Conservation (phyloP, 495 filamentous ascomycete genomes). For the Pyrenula massariospora region DNA sequence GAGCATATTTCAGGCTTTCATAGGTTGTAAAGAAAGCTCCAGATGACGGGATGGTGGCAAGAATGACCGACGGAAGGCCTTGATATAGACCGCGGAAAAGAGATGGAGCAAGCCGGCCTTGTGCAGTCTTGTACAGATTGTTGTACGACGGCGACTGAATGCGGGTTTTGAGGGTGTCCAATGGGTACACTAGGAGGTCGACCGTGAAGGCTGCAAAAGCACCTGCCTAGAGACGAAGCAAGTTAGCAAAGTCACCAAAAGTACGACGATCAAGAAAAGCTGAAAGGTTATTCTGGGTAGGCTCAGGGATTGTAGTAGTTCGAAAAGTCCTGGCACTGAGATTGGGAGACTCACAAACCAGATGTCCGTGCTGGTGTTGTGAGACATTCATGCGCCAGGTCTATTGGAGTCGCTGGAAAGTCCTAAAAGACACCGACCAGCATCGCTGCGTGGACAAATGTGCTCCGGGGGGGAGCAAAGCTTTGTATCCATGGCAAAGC, state of each 20-base stretch:
- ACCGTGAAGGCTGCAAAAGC: conserved; percentile 69
- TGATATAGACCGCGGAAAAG: conserved; percentile 75
- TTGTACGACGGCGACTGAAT: conserved; percentile 67
- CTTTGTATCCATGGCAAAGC: too few relatives aligned
- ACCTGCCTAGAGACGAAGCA: conserved; percentile 45
- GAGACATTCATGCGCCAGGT: neutral
- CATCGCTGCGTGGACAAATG: too few relatives aligned
- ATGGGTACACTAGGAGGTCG: conserved; percentile 69
- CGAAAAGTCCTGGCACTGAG: neutral
- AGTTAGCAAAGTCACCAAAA: neutral
- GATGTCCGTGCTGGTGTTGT: conserved; percentile 40
- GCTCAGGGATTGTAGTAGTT: conserved; percentile 6
- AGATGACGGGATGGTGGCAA: conserved; percentile 80
- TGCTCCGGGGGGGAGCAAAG: too few relatives aligned
- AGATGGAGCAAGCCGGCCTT: neutral
- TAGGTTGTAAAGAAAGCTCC: conserved; percentile 88
- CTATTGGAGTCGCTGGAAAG: neutral
- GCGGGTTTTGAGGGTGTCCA: conserved; percentile 80
- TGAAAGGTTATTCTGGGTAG: neutral
- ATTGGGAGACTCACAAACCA: conserved; percentile 26
- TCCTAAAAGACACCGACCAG: too few relatives aligned
- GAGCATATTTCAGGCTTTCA: conserved; percentile 56
- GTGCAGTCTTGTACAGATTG: conserved; percentile 37
- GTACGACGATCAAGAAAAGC: neutral
- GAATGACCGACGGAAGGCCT: conserved; percentile 74